Evolutionary conservation across 345 rosid species (phyloP).

Genomic region (Noccaea bulbosa): DNA sequence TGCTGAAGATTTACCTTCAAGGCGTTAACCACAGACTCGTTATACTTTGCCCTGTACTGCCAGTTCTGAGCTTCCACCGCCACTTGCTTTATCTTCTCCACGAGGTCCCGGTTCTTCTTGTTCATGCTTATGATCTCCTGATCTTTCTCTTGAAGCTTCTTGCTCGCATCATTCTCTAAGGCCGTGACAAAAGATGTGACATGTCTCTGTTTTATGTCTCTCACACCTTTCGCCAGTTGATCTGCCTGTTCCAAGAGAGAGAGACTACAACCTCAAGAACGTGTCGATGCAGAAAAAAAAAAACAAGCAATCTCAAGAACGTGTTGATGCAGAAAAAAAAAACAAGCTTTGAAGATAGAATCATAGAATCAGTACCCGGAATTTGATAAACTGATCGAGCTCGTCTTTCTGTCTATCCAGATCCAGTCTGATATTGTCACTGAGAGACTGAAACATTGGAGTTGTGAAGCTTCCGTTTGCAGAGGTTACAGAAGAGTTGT

Average conservation of each 20-base stretch:
- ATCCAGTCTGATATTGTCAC: constrained; percentile 59
- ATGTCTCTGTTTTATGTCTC: constrained; percentile 76
- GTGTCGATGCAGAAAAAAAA: no score
- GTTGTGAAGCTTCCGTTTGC: constrained; percentile 71
- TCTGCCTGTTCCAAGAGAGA: constrained; percentile 53
- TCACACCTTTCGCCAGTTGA: constrained; percentile 63
- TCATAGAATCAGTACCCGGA: constrained; percentile 53
- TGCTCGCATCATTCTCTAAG: constrained; percentile 64
- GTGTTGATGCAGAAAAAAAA: no score
- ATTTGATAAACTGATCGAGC: constrained; percentile 64
- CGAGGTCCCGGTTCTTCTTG: constrained; percentile 68
- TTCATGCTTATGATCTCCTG: constrained; percentile 69
- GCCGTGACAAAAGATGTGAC: constrained; percentile 59
- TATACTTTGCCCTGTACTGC: constrained; percentile 78
- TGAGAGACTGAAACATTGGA: constrained; percentile 61
- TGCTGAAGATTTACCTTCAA: constrained; percentile 72
- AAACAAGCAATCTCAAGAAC: constrained; percentile 3
- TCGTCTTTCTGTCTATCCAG: constrained; percentile 71
- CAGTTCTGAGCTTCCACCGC: constrained; percentile 76
- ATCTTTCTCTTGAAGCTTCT: constrained; percentile 74
- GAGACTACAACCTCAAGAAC: constrained; percentile 8
- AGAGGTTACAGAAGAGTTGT: constrained; percentile 76
- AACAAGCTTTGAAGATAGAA: background rate
- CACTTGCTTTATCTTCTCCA: constrained; percentile 67
- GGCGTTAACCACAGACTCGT: constrained; percentile 70